Evolutionary conservation across 2,329 filamentous ascomycete genomes (phyloP).

Genomic region (Botrytis medusae): DNA sequence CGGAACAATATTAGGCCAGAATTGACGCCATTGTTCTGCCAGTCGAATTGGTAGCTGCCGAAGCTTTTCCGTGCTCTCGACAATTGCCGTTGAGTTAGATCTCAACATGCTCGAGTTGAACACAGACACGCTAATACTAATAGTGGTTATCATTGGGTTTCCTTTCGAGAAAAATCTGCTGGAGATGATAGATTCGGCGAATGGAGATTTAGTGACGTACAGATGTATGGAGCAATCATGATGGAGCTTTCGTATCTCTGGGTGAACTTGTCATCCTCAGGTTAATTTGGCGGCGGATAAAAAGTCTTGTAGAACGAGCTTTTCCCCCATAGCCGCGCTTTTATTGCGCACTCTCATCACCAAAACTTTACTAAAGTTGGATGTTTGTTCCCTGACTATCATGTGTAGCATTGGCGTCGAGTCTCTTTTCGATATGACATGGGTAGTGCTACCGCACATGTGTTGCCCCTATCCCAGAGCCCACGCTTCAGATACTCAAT

Average conservation of each 20-base stretch:
- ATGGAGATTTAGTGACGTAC: background rate
- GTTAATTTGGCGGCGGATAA: background rate
- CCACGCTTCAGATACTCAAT: background rate
- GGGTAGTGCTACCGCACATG: background rate
- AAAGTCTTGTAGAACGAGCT: background rate
- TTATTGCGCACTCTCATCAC: background rate
- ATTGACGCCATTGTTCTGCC: background rate
- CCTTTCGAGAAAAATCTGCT: background rate
- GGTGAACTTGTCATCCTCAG: background rate
- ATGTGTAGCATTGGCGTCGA: background rate
- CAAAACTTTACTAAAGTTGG: background rate
- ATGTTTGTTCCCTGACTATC: background rate
- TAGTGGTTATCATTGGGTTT: background rate
- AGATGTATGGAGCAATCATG: background rate
- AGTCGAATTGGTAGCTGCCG: background rate
- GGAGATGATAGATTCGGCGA: background rate
- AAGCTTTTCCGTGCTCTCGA: background rate
- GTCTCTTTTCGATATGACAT: background rate
- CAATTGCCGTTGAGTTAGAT: background rate
- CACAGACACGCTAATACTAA: background rate
- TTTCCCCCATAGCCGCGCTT: background rate
- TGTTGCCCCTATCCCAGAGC: background rate
- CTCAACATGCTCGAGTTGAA: background rate
- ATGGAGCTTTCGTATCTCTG: background rate
- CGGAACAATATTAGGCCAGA: background rate